These are phyloP conservation scores for Epicoccum nigrum DNA, from an alignment of 2,329 filamentous ascomycete species.

Conservation along the genomic window DNA sequence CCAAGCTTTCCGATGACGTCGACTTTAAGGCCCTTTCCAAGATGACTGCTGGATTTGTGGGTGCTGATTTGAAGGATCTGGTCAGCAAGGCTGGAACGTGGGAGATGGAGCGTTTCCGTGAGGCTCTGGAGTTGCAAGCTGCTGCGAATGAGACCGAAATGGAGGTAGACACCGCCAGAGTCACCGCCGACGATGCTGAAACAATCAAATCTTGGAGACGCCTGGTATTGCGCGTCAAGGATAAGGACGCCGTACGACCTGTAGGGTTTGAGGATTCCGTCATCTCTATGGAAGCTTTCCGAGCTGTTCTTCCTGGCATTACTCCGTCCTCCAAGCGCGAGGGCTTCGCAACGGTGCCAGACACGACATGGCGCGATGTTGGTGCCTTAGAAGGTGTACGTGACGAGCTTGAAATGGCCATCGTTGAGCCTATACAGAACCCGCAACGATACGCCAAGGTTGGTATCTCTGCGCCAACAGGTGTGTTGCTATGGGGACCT, in stretches of 20 bases:
- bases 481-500: conserved; percentile 93
- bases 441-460: conserved; percentile 78
- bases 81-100: conserved; percentile 69
- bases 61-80: conserved; percentile 80
- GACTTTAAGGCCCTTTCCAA: conserved; percentile 78
- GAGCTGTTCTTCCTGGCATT: conserved; percentile 74
- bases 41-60: conserved; percentile 89
- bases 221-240: conserved; percentile 58
- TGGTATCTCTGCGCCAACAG: conserved; percentile 80
- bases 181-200: conserved; percentile 21
- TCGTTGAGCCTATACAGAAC: conserved; percentile 86
- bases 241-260: conserved; percentile 58
- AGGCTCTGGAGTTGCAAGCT: conserved; percentile 55
- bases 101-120: conserved; percentile 66
- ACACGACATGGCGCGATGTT: conserved; percentile 91
- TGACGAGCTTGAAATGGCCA: conserved; percentile 79
- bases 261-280: conserved; percentile 61
- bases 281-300: conserved; percentile 73
- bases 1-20: conserved; percentile 70
- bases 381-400: conserved; percentile 83
- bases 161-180: conserved; percentile 56
- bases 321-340: conserved; percentile 86
- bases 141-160: conserved; percentile 51
- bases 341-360: conserved; percentile 91
- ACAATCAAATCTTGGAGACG: conserved; percentile 43